A percentile compares a stretch with the other conserved stretches of the same genome.
phyloP scores from a whole-genome alignment of 1,284 basidiomycete genomes.

The Ustilago trichophora region DNA sequence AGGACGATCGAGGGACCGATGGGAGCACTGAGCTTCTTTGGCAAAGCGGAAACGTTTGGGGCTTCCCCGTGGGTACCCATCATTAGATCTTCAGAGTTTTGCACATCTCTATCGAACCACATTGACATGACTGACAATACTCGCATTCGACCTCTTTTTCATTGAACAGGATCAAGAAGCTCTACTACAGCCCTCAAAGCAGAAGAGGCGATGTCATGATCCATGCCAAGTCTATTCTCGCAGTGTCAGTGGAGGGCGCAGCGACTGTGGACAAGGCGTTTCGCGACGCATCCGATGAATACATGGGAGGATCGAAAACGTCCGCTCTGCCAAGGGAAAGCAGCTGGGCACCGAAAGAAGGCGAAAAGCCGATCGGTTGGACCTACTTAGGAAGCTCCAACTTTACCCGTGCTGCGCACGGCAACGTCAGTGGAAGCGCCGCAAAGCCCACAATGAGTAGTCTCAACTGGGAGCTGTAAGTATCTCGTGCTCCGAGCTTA shows the following conservation, averaged over 20 bases:
- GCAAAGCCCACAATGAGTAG: constrained; percentile 33
- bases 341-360: not conserved
- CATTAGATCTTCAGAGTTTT: not conserved
- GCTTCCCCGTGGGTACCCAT: constrained; percentile 19
- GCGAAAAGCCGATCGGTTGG: constrained; percentile 48
- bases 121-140: too few relatives aligned
- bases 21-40: constrained; percentile 61
- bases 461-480: constrained; percentile 61
- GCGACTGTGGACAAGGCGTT: constrained; percentile 21
- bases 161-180: constrained; percentile 26
- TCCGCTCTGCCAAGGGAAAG: not conserved
- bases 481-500: constrained; percentile 12
- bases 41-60: constrained; percentile 48
- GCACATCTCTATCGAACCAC: too few relatives aligned
- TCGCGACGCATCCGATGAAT: constrained; percentile 11
- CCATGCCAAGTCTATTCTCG: constrained; percentile 62
- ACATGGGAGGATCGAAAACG: constrained; percentile 14
- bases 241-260: constrained; percentile 12
- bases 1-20: constrained; percentile 39
- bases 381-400: constrained; percentile 61
- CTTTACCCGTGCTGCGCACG: constrained; percentile 64
- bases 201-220: constrained; percentile 61
- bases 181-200: constrained; percentile 49
- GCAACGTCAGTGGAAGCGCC: constrained; percentile 49
- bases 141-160: too few relatives aligned